These are phyloP conservation scores for Fusarium marasasianum DNA, from an alignment of 2,329 filamentous ascomycete genomes.

Conservation along the genomic window DNA sequence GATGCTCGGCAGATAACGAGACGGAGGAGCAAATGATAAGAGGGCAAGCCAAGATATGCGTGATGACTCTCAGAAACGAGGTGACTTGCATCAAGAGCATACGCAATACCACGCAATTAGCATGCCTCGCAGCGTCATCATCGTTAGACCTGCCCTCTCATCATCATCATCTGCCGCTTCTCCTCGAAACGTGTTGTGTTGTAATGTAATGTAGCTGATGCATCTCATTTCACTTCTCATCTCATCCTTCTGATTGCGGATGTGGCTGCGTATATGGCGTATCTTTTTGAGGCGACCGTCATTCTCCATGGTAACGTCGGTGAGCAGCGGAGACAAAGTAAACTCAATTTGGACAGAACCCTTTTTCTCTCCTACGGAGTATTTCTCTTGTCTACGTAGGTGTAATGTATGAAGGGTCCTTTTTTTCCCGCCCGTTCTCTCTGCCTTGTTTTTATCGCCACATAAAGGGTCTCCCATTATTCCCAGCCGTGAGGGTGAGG, in stretches of 20 bases:
- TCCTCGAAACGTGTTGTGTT: background rate
- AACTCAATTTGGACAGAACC: background rate
- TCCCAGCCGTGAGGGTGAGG: slow-evolving; percentile 8
- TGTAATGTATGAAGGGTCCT: slow-evolving; percentile 33
- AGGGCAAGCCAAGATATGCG: background rate
- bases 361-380: background rate
- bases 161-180: background rate
- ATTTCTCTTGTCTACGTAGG: background rate
- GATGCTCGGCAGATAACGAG: slow-evolving; percentile 16
- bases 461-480: slow-evolving; percentile 11
- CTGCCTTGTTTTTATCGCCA: slow-evolving; percentile 18
- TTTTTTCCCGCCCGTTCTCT: background rate
- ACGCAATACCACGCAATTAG: slow-evolving; percentile 23
- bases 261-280: slow-evolving; percentile 28
- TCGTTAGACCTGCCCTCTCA: slow-evolving; percentile 1
- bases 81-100: slow-evolving; percentile 23
- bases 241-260: slow-evolving; percentile 16
- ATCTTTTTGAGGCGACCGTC: background rate
- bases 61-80: background rate
- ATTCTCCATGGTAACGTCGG: slow-evolving; percentile 24
- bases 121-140: slow-evolving; percentile 20
- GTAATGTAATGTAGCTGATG: background rate
- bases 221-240: background rate
- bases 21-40: background rate
- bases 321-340: slow-evolving; percentile 7